These are phyloP conservation scores for Cerrena zonata DNA, from an alignment of 1,284 basidiomycete genomes.

Conservation along the genomic window DNA sequence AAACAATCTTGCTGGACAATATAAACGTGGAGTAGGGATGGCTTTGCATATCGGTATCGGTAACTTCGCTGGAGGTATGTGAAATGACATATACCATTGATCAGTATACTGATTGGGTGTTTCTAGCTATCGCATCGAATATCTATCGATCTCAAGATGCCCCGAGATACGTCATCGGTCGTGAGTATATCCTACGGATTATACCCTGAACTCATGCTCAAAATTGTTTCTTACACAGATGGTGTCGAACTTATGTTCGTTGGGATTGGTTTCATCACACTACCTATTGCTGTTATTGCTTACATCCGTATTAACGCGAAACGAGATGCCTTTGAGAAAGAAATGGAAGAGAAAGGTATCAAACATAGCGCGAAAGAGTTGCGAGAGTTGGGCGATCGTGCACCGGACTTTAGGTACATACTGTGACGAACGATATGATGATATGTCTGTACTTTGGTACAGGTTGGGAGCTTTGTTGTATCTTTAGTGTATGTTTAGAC, in stretches of 20 bases:
- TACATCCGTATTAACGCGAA: conserved; percentile 12
- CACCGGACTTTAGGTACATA: conserved; percentile 61
- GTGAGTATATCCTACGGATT: conserved; percentile 30
- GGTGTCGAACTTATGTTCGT: conserved; percentile 16
- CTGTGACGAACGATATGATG: no score
- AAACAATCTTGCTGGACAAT: conserved; percentile 59
- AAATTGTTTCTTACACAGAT: conserved; percentile 8
- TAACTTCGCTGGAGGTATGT: conserved; percentile 39
- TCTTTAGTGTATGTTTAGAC: no score
- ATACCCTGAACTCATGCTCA: background rate
- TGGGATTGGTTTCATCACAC: conserved; percentile 13
- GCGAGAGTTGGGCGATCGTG: conserved; percentile 52
- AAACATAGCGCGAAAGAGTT: conserved; percentile 38
- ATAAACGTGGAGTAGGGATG: conserved; percentile 61
- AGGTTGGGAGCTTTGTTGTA: no score
- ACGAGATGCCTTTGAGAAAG: conserved; percentile 33
- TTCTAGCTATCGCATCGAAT: conserved; percentile 47
- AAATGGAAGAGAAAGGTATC: conserved; percentile 27
- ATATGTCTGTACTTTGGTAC: no score
- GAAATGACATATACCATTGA: no score
- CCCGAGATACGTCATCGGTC: conserved; percentile 57
- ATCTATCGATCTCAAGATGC: conserved; percentile 55
- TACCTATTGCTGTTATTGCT: conserved; percentile 8
- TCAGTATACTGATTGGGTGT: background rate
- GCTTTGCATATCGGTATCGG: conserved; percentile 60